Evolutionary conservation across 805 yeast species (phyloP), one percentile per base, ranked within the genome.

Genomic region (Nakazawaea holstii): DNA sequence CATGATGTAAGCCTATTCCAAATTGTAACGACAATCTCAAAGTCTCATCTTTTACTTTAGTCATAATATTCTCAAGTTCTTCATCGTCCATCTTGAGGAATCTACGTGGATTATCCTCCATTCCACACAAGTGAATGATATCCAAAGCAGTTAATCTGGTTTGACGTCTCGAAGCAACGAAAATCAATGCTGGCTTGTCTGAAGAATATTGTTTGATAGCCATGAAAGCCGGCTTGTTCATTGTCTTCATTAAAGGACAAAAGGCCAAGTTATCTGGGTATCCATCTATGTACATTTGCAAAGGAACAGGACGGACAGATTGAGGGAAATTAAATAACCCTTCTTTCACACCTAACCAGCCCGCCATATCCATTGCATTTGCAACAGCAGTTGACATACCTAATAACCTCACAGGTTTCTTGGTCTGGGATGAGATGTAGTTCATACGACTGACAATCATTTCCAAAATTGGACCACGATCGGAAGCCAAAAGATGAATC

Each of bases 121-220:
- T 73, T 15, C 91, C 94, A 68, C 91, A 84, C 51, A 86, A 66
- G 54, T 84, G 87, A 45, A 87, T 86, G 43, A 87, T 69, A 55
- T 87, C 95, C 41, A 83, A 69, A 0, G 95, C 89, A 0, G 95
- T 87, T 44, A 87, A 73, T 50, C 95, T 69, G 0, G 95, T 87
- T 63, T 87, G 95, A 50, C 95, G 70, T 59, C 95, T 74, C 2
- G 94, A 85, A 1, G 94, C 89, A 33, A 87, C 95, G 57, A 87
- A 87, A n/a, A 87, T 81, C 55, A 87, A 71, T 9, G 84, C 92
- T 0, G 97, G 96, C 60, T 90, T 82, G 15, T 69, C 69, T 1
- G 96, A 95, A 0, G 96, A 86, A 61, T 91, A 96, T 53, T 87
- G 89, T 59, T 89, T 87, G 53, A 90, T 90, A 0, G 97, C 96